phyloP scores from a whole-genome alignment of 495 filamentous ascomycete genomes.

The Aspergillus ellipticus region DNA sequence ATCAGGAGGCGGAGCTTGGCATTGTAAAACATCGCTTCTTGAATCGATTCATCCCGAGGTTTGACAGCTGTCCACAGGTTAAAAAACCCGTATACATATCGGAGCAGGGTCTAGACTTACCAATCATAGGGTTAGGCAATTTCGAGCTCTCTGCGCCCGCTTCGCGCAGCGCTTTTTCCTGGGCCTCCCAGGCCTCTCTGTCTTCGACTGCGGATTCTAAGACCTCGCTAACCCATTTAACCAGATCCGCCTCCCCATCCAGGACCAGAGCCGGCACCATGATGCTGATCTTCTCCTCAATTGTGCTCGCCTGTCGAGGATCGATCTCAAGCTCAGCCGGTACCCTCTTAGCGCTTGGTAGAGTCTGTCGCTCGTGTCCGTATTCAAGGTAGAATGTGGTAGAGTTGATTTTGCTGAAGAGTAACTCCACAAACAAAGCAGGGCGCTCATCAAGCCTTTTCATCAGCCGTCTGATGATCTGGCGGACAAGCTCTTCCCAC shows the following conservation, averaged over 20 bases:
- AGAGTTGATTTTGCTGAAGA: slow-evolving; percentile 88
- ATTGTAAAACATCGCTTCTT: slow-evolving; percentile 79
- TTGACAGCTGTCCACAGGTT: slow-evolving; percentile 51
- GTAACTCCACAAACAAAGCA: slow-evolving; percentile 77
- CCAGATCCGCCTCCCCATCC: slow-evolving; percentile 65
- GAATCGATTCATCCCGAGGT: slow-evolving; percentile 63
- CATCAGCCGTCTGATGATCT: slow-evolving; percentile 69
- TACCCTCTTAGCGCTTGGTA: slow-evolving; percentile 51
- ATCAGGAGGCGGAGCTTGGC: slow-evolving; percentile 87
- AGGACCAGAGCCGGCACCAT: slow-evolving; percentile 74
- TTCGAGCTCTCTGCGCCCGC: slow-evolving; percentile 37
- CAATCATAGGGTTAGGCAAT: slow-evolving; percentile 36
- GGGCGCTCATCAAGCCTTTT: slow-evolving; percentile 82
- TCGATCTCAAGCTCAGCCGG: slow-evolving; percentile 79
- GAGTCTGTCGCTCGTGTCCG: slow-evolving; percentile 78
- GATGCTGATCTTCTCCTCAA: slow-evolving; percentile 69
- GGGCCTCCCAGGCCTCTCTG: slow-evolving; percentile 74
- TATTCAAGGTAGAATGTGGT: slow-evolving; percentile 85
- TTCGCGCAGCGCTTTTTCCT: slow-evolving; percentile 53
- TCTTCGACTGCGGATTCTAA: slow-evolving; percentile 66
- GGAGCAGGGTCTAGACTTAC: slow-evolving; percentile 25
- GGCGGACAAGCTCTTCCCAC: slow-evolving; percentile 85
- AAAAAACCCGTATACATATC: slow-evolving; percentile 4
- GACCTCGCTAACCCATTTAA: slow-evolving; percentile 78
- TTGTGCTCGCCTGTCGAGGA: slow-evolving; percentile 52